A percentile compares a stretch with the other conserved stretches of the same genome.
Conservation (phyloP, 2,329 filamentous ascomycete genomes). For the Diaporthe longicolla region DNA sequence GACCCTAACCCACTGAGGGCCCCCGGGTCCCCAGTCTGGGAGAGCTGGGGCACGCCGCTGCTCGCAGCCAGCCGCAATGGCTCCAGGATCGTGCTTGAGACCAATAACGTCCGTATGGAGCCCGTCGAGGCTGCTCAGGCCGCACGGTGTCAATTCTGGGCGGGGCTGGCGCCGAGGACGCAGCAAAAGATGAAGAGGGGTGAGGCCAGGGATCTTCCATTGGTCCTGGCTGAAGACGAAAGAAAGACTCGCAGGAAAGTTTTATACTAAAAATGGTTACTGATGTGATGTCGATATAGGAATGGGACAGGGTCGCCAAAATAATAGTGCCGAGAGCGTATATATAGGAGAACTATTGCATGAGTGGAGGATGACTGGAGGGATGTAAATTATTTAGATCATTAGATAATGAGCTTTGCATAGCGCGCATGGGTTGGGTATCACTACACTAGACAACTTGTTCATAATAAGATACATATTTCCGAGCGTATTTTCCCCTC, state of each 20-base stretch:
- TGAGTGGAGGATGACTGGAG: neutral
- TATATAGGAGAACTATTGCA: neutral
- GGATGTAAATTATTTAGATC: neutral
- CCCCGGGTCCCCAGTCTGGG: constrained; percentile 57
- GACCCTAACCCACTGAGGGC: constrained; percentile 59
- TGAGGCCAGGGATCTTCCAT: neutral
- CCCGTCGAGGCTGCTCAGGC: constrained; percentile 51
- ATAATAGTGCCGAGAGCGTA: neutral
- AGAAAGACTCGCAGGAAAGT: neutral
- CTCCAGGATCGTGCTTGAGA: constrained; percentile 58
- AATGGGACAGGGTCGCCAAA: neutral
- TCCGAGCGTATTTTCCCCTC: neutral
- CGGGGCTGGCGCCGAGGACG: constrained; percentile 52
- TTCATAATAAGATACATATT: constrained; percentile 3
- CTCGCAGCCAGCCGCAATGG: constrained; percentile 44
- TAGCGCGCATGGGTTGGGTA: constrained; percentile 30
- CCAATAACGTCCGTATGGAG: constrained; percentile 58
- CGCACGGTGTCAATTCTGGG: constrained; percentile 60
- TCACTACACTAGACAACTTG: constrained; percentile 26
- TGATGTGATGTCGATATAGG: neutral
- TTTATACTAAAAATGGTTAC: neutral
- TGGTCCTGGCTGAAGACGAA: no score
- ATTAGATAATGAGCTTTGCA: constrained; percentile 19
- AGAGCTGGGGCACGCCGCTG: constrained; percentile 53
- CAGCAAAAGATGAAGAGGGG: constrained; percentile 49